phyloP scores from a whole-genome alignment of 371 early-diverging fungal species.

The Saksenaea oblongispora region DNA sequence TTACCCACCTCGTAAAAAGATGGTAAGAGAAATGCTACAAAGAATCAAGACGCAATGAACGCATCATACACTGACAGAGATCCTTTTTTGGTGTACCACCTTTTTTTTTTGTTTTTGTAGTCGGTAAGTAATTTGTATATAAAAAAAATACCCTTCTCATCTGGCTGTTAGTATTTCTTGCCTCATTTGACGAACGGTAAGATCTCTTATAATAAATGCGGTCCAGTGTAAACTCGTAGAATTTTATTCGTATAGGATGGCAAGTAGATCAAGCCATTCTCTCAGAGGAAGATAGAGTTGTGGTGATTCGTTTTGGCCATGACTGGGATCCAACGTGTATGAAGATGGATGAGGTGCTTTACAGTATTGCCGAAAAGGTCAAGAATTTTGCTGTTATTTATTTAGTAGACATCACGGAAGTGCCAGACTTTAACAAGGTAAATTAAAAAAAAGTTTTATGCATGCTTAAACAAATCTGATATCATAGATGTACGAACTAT shows the following conservation, averaged over 20 bases:
- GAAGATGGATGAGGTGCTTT: slow-evolving; percentile 96
- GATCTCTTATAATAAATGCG: neutral
- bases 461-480: neutral
- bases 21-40: neutral
- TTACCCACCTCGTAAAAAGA: neutral
- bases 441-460: neutral
- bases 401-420: slow-evolving; percentile 84
- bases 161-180: slow-evolving; percentile 61
- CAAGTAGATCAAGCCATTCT: slow-evolving; percentile 99
- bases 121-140: slow-evolving; percentile 11
- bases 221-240: neutral
- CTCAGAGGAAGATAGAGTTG: slow-evolving; percentile 95
- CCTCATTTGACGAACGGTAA: slow-evolving; percentile 78
- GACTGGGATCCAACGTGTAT: slow-evolving; percentile 98
- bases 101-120: slow-evolving; percentile 9
- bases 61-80: neutral
- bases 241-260: slow-evolving; percentile 69
- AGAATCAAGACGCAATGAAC: neutral
- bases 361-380: slow-evolving; percentile 90
- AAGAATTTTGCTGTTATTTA: slow-evolving; percentile 98
- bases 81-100: neutral
- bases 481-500: slow-evolving; percentile 89
- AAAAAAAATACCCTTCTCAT: neutral
- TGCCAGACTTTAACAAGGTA: slow-evolving; percentile 91
- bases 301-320: slow-evolving; percentile 95